phyloP scores from a whole-genome alignment of 306 rosid species.

The Alnus glutinosa region DNA sequence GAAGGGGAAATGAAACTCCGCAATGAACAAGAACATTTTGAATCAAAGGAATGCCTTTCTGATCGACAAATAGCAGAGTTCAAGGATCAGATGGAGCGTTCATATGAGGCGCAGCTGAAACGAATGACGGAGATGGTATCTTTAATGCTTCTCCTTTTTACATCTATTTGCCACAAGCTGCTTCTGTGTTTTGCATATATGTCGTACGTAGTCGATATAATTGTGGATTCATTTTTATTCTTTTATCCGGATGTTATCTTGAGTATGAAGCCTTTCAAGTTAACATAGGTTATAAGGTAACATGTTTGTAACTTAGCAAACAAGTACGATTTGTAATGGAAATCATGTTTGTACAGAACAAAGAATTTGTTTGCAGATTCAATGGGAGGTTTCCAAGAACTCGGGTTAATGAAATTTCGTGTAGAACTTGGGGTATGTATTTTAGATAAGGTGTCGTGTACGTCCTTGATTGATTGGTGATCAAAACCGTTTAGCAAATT shows the following conservation, averaged over 20 bases:
- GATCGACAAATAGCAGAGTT: conserved; percentile 40
- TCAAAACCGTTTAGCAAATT: too few species aligned
- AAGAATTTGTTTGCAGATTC: too few species aligned
- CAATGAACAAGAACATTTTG: conserved; percentile 48
- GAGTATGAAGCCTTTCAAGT: too few species aligned
- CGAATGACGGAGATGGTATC: conserved; percentile 84
- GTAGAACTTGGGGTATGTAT: too few species aligned
- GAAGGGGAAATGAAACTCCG: conserved; percentile 61
- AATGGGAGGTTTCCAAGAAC: too few species aligned
- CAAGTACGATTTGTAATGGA: too few species aligned
- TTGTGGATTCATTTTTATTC: neutral
- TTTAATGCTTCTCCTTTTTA: conserved; percentile 13
- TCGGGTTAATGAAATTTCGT: too few species aligned
- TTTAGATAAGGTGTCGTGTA: too few species aligned
- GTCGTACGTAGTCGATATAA: neutral
- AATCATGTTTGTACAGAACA: too few species aligned
- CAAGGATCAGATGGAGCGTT: conserved; percentile 52
- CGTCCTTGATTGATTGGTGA: too few species aligned
- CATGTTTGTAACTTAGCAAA: too few species aligned
- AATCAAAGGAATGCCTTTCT: conserved; percentile 54
- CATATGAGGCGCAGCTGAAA: conserved; percentile 71
- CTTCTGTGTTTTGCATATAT: conserved; percentile 1
- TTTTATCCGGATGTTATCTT: neutral
- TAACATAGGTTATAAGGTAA: too few species aligned
- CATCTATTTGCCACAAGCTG: conserved; percentile 5